Base-by-base conservation (phyloP, 176 grass and related monocot species). In the Aechmea fasciata region DNA sequence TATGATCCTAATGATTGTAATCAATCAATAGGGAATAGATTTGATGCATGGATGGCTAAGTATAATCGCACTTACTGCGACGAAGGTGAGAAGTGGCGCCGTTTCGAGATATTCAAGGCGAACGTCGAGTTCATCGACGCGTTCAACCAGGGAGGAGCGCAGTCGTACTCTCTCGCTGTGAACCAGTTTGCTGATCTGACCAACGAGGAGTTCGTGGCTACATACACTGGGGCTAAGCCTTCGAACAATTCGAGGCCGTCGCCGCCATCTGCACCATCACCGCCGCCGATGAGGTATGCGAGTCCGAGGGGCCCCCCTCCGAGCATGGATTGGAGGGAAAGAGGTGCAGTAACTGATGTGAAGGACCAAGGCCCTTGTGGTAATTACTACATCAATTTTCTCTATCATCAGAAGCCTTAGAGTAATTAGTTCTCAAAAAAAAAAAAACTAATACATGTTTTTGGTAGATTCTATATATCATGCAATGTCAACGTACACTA, bases 181-280 rank as follows among this genome's bases (percentile, higher is more conserved):
- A 90, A 90, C 65, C 51, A 80, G 77, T 90, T 90, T 76, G 61
- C 87, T 52, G 83, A 90, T 57, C 72, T 90, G 64, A 85, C 76
- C 2, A 25, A 55, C 52, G 1, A 74, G 73, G 87, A 90, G 73
- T 86, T 90, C 80, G 8, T 76, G 7, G 77, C 75, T 7, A 50
- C 10, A 3, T 79, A 71, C 41, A 12, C 49, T 11, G 72, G 72
- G 10, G 26, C 24, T 10, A 74, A 49, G 70, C 24, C 9, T 19
- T 9, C 55, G 15, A 59, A 59, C 10, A 22, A 0, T 18, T 18
- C n/a, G 3, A 11, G n/a, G 19, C 25, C 2, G 25, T 26, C 25
- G 25, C 14, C 55, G 19, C 14, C 55, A 2, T 59, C 55, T 2
- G 19, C n/a, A 2, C n/a, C 55, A 9, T 59, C 55, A 8, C 19